Evolutionary conservation across 1,139 yeast species (phyloP).

Genomic region (Geotrichum candidum): DNA sequence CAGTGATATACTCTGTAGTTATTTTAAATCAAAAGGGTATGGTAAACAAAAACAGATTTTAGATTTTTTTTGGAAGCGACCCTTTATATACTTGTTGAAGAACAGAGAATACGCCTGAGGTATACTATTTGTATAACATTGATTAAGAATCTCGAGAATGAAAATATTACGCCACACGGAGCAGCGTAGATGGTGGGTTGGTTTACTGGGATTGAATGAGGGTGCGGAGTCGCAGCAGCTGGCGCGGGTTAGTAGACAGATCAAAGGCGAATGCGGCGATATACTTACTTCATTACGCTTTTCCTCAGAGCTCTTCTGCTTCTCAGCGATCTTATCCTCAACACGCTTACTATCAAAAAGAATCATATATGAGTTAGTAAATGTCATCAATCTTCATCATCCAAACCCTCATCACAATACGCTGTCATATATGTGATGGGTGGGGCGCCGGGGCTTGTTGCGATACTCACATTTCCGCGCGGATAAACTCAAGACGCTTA

Average conservation of each 20-base stretch:
- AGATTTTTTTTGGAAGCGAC: no score
- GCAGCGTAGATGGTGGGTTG: neutral
- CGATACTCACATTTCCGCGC: slow-evolving; percentile 52
- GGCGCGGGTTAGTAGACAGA: neutral
- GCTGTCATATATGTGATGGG: neutral
- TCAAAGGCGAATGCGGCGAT: neutral
- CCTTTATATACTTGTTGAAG: no score
- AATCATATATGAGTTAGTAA: neutral
- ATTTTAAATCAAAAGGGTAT: no score
- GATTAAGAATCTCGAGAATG: no score
- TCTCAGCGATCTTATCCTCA: slow-evolving; percentile 32
- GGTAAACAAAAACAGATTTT: no score
- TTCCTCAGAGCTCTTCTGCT: slow-evolving; percentile 32
- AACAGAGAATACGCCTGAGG: no score
- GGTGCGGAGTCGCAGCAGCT: slow-evolving; percentile 27
- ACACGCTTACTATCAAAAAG: slow-evolving; percentile 27
- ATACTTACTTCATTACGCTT: slow-evolving; percentile 33
- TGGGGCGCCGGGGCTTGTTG: neutral
- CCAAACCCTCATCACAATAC: neutral
- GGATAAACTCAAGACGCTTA: slow-evolving; percentile 83
- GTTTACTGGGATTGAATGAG: slow-evolving; percentile 7
- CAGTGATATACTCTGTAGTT: no score
- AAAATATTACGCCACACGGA: no score
- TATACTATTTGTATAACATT: no score
- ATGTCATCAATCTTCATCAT: neutral